These are phyloP conservation scores for Dendrobium nobile DNA, from an alignment of 106 monocot species.

Conservation along the genomic window DNA sequence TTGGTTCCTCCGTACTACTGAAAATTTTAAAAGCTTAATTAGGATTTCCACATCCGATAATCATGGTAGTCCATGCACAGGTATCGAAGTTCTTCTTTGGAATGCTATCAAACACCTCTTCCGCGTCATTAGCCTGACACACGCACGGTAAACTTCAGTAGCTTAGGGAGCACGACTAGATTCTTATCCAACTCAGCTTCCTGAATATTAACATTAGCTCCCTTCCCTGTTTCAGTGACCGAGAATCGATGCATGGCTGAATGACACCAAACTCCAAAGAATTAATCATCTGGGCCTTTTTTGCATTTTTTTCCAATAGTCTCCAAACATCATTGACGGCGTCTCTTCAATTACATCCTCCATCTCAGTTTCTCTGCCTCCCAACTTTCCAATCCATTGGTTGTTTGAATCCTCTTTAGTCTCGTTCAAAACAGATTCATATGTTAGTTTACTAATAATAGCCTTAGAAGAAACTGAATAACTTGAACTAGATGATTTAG, in stretches of 20 bases:
- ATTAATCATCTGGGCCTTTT: neutral
- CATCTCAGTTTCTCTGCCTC: too few relatives aligned
- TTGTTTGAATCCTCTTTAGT: too few relatives aligned
- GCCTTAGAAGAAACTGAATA: too few relatives aligned
- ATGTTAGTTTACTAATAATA: too few relatives aligned
- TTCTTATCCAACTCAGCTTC: conserved; percentile 36
- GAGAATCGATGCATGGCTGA: conserved; percentile 30
- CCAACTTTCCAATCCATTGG: too few relatives aligned
- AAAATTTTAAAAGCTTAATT: conserved; percentile 29
- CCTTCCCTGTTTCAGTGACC: conserved; percentile 22
- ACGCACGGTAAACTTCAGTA: conserved; percentile 31
- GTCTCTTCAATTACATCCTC: too few relatives aligned
- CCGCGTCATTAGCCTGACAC: conserved; percentile 16
- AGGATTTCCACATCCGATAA: conserved; percentile 27
- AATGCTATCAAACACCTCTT: conserved; percentile 32
- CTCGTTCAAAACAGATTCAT: too few relatives aligned
- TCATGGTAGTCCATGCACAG: conserved; percentile 27
- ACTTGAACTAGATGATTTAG: too few relatives aligned
- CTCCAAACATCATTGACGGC: too few relatives aligned
- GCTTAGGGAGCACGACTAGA: conserved; percentile 26
- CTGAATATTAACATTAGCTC: conserved; percentile 23
- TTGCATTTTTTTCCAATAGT: too few relatives aligned
- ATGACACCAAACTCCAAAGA: conserved; percentile 24
- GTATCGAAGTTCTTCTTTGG: conserved; percentile 15
- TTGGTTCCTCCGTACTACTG: conserved; percentile 12